Evolutionary conservation across 148 eudicot genomes (phyloP).

Genomic region (Tetragonia tetragonoides): DNA sequence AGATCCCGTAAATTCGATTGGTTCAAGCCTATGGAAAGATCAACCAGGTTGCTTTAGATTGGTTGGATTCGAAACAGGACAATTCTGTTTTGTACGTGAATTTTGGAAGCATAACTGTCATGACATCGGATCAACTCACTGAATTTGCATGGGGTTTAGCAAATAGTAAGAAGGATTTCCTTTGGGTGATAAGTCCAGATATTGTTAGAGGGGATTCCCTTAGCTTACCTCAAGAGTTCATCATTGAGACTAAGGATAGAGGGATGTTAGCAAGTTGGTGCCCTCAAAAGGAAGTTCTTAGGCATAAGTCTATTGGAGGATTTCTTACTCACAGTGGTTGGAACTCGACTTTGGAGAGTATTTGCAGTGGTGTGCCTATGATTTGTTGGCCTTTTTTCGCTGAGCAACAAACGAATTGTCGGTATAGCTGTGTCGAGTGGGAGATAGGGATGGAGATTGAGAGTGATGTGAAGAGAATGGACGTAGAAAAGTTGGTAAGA

Average conservation of each 20-base stretch:
- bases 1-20: conserved; percentile 24
- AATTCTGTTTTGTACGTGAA: conserved; percentile 36
- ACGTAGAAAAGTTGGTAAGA: conserved; percentile 44
- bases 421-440: conserved; percentile 47
- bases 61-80: conserved; percentile 45
- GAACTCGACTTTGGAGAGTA: conserved; percentile 31
- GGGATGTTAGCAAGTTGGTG: conserved; percentile 55
- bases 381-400: conserved; percentile 63
- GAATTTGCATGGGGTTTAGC: conserved; percentile 71
- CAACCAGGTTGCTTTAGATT: conserved; percentile 37
- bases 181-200: conserved; percentile 68
- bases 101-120: conserved; percentile 46
- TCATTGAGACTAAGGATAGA: conserved; percentile 32
- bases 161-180: conserved; percentile 40
- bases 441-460: conserved; percentile 50
- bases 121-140: conserved; percentile 30
- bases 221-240: conserved; percentile 43
- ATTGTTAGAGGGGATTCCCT: conserved; percentile 36
- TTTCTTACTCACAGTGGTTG: conserved; percentile 32
- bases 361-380: conserved; percentile 48
- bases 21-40: conserved; percentile 58
- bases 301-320: conserved; percentile 38
- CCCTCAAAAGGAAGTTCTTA: conserved; percentile 39
- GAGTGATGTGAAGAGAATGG: conserved; percentile 36
- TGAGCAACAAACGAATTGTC: conserved; percentile 51